Evolutionary conservation across 495 filamentous ascomycete species (phyloP), one percentile per base, ranked within the genome.

Genomic region (Hypoxylon rickii): DNA sequence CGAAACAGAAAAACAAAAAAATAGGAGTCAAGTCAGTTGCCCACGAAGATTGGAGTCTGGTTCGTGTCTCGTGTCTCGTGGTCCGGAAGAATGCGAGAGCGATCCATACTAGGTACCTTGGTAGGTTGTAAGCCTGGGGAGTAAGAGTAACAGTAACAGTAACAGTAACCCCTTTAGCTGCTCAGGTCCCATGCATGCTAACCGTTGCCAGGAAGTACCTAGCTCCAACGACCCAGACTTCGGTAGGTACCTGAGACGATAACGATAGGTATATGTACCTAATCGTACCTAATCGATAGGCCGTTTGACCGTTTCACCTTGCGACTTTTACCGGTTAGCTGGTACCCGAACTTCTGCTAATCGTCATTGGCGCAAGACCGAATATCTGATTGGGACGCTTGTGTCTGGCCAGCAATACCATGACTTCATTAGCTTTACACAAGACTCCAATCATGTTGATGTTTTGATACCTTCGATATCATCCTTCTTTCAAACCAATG

Each of bases 241-340:
- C 10, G 10, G 24, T 29, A 29, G 24, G 24, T 29, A 29, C 4
- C 24, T 29, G 4, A 10, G 24, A 29, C 10, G 56, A 44, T 53
- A 53, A 19, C 48, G 50, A 53, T 50, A 54, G 44, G 51, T 48
- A 54, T 29, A 29, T 29, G 24, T n/a, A n/a, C n/a, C n/a, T n/a
- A n/a, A n/a, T n/a, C n/a, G n/a, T n/a, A n/a, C 49, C 49, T 50
- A 60, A 60, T 60, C 57, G 57, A 60, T 60, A 60, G 53, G 16
- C 15, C 44, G 45, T 38, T 57, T 57, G 44, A 50, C 22, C 19
- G n/a, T n/a, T n/a, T n/a, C n/a, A n/a, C n/a, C n/a, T n/a, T 37
- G 7, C 8, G 34, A 15, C 44, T 34, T 3, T 7, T 56, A 51
- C 48, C 55, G 36, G 18, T 26, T 43, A 16, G 7, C n/a, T 29